phyloP scores from a whole-genome alignment of 208 protist species.

The Leishmania turanica region DNA sequence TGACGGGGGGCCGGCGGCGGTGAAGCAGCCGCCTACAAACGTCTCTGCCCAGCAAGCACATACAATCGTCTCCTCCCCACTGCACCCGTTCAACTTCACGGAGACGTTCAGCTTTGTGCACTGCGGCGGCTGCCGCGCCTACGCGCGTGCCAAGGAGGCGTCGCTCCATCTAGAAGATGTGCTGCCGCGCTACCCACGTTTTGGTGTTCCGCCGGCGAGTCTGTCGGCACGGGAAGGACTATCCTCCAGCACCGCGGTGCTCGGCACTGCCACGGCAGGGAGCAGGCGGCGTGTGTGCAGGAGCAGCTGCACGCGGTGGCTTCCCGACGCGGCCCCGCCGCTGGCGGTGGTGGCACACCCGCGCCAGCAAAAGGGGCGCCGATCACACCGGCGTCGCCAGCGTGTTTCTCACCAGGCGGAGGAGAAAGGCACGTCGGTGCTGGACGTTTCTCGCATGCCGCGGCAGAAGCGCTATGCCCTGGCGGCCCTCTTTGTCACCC shows the following conservation, averaged over 20 bases:
- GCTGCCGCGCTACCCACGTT: slow-evolving; percentile 59
- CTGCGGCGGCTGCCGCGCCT: slow-evolving; percentile 40
- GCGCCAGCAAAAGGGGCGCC: neutral
- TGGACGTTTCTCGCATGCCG: slow-evolving; percentile 4
- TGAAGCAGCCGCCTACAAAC: slow-evolving; percentile 50
- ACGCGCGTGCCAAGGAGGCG: slow-evolving; percentile 32
- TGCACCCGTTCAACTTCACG: slow-evolving; percentile 84
- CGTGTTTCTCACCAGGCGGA: neutral
- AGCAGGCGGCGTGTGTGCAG: slow-evolving; percentile 4
- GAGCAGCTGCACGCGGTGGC: slow-evolving; percentile 37
- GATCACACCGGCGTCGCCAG: neutral
- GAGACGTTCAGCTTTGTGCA: slow-evolving; percentile 72
- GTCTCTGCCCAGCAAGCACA: slow-evolving; percentile 37
- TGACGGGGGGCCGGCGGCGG: slow-evolving; percentile 34
- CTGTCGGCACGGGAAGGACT: neutral
- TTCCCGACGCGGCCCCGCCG: slow-evolving; percentile 17
- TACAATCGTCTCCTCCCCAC: slow-evolving; percentile 42
- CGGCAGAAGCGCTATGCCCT: slow-evolving; percentile 42
- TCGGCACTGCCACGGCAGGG: neutral
- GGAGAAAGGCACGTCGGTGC: slow-evolving; percentile 2
- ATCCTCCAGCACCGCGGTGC: neutral
- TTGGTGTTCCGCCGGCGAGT: slow-evolving; percentile 34
- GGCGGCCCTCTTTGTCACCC: slow-evolving; percentile 66
- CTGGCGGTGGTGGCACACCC: slow-evolving; percentile 21
- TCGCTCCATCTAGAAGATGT: slow-evolving; percentile 40